phyloP scores from a whole-genome alignment of 257 asterid species.

The Haberlea rhodopensis region DNA sequence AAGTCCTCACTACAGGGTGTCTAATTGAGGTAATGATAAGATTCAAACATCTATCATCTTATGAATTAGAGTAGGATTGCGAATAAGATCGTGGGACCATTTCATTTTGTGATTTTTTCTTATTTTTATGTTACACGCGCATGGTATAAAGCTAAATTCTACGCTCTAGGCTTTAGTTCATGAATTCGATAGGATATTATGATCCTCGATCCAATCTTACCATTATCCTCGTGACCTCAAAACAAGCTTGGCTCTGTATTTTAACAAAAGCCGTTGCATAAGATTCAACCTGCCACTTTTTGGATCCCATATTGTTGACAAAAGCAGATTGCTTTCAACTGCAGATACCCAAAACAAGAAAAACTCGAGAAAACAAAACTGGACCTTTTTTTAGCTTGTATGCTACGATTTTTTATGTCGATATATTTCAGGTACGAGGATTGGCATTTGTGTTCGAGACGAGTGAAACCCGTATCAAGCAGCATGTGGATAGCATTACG shows the following conservation, averaged over 20 bases:
- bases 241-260: not conserved
- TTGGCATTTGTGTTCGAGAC: slow-evolving; percentile 52
- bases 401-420: not conserved
- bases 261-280: not conserved
- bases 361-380: too few relatives aligned
- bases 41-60: slow-evolving; percentile 1
- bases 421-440: slow-evolving; percentile 52
- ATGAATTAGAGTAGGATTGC: not conserved
- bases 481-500: slow-evolving; percentile 23
- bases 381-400: not conserved
- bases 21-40: slow-evolving; percentile 68
- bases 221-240: not conserved
- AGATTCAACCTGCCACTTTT: not conserved
- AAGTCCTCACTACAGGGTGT: slow-evolving; percentile 46
- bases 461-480: slow-evolving; percentile 34
- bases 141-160: not conserved
- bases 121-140: not conserved
- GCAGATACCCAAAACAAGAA: too few relatives aligned
- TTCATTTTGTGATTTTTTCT: not conserved
- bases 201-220: not conserved
- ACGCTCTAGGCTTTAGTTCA: not conserved
- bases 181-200: not conserved
- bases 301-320: not conserved
- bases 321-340: not conserved
- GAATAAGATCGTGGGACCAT: too few relatives aligned